These are phyloP conservation scores for Thyridium curvatum DNA, from an alignment of 2,329 filamentous ascomycete species.

Conservation along the genomic window DNA sequence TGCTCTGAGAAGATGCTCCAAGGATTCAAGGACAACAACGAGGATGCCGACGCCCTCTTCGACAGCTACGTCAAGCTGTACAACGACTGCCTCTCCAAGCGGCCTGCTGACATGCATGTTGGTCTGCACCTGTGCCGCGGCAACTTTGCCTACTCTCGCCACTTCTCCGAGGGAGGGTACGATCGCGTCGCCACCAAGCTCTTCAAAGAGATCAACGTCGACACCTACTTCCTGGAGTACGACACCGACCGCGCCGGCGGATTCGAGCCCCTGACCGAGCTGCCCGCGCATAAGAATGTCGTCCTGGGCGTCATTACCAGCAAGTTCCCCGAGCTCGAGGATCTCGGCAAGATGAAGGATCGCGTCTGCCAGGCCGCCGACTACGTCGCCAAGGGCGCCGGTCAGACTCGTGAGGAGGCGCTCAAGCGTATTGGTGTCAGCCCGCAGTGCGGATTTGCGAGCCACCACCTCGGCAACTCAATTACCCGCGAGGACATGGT, in stretches of 20 bases:
- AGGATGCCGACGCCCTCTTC: constrained; percentile 57
- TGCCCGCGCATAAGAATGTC: constrained; percentile 56
- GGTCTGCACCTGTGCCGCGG: constrained; percentile 62
- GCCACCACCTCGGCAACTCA: constrained; percentile 61
- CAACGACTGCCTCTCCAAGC: constrained; percentile 59
- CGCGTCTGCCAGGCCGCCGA: constrained; percentile 53
- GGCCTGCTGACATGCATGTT: constrained; percentile 61
- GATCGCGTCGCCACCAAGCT: constrained; percentile 56
- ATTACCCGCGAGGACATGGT: constrained; percentile 64
- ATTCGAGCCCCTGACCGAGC: constrained; percentile 53
- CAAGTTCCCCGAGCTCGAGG: constrained; percentile 25
- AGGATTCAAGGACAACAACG: constrained; percentile 50
- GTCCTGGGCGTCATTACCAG: constrained; percentile 48
- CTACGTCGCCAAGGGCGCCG: constrained; percentile 59
- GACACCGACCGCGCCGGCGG: constrained; percentile 50
- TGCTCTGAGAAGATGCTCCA: constrained; percentile 62
- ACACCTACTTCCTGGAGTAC: constrained; percentile 48
- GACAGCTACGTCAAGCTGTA: constrained; percentile 67
- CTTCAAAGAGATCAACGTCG: constrained; percentile 44
- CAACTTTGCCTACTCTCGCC: constrained; percentile 57
- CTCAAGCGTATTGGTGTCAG: constrained; percentile 60
- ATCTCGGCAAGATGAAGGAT: constrained; percentile 46
- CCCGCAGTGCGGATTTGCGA: constrained; percentile 66
- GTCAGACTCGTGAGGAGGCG: constrained; percentile 55
- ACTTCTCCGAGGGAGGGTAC: constrained; percentile 60